Evolutionary conservation across 2,329 filamentous ascomycete species (phyloP).

Genomic region (Fusarium nelsonii): DNA sequence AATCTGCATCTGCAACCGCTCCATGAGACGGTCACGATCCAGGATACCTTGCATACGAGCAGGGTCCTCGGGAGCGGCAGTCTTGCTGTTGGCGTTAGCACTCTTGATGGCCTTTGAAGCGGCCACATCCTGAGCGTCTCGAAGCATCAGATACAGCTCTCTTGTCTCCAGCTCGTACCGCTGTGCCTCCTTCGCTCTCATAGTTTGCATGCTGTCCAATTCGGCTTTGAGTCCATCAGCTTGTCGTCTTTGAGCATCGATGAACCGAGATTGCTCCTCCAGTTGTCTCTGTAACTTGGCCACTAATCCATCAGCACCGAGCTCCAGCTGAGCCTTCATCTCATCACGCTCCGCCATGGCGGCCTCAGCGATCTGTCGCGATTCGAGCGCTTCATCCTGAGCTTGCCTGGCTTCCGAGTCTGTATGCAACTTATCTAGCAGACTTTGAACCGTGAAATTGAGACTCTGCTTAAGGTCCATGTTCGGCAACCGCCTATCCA

Average conservation of each 20-base stretch:
- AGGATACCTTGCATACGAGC: conserved; percentile 90
- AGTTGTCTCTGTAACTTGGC: conserved; percentile 92
- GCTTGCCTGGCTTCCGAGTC: conserved; percentile 94
- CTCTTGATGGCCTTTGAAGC: conserved; percentile 80
- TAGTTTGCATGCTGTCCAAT: conserved; percentile 84
- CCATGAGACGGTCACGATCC: conserved; percentile 92
- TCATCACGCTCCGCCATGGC: conserved; percentile 97
- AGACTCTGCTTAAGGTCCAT: conserved; percentile 98
- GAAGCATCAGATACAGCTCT: conserved; percentile 97
- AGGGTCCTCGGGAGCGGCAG: conserved; percentile 73
- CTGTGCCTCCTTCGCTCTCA: conserved; percentile 91
- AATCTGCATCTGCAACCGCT: conserved; percentile 92
- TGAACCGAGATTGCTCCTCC: conserved; percentile 91
- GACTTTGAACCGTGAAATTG: conserved; percentile 95
- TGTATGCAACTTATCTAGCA: conserved; percentile 95
- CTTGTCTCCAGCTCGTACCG: conserved; percentile 95
- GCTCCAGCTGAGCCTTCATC: conserved; percentile 86
- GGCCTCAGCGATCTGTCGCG: conserved; percentile 91
- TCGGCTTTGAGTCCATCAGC: conserved; percentile 91
- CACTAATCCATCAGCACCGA: conserved; percentile 93
- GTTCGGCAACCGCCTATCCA: conserved; percentile 94
- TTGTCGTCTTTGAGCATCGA: conserved; percentile 88
- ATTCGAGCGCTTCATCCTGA: conserved; percentile 90
- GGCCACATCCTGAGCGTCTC: conserved; percentile 95
- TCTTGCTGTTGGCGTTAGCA: conserved; percentile 60